These are phyloP conservation scores for Ceratocystiopsis brevicomis DNA, from an alignment of 2,329 filamentous ascomycete genomes.

Conservation along the genomic window DNA sequence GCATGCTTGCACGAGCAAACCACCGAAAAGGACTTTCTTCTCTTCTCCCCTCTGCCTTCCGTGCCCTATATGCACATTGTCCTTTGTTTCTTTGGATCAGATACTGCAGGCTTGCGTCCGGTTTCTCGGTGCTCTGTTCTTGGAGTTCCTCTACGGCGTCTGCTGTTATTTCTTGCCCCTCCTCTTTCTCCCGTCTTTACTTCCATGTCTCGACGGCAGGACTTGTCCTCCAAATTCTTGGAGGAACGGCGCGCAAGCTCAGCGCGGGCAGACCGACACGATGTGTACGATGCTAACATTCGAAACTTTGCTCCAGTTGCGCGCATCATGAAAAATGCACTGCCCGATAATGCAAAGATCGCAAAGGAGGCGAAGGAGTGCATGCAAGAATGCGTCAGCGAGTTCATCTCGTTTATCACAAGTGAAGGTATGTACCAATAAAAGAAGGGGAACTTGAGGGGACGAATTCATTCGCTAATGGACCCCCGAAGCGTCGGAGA, in stretches of 20 bases:
- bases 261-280: conserved; percentile 28
- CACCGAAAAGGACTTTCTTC: no score
- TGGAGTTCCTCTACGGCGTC: no score
- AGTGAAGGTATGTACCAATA: conserved; percentile 59
- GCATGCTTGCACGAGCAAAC: no score
- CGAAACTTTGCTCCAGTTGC: conserved; percentile 90
- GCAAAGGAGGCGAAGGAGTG: conserved; percentile 98
- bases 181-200: neutral
- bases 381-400: conserved; percentile 99
- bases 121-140: no score
- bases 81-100: no score
- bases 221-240: conserved; percentile 27
- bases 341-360: conserved; percentile 97
- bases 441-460: no score
- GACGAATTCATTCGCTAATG: conserved; percentile 7
- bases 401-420: conserved; percentile 99
- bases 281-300: conserved; percentile 74
- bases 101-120: no score
- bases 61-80: no score
- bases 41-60: no score
- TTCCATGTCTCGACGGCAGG: conserved; percentile 35
- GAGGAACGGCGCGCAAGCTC: conserved; percentile 24
- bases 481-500: conserved; percentile 64
- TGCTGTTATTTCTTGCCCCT: no score
- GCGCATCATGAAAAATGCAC: conserved; percentile 94